A percentile compares a stretch with the other conserved stretches of the same genome.
Evolutionary conservation across 495 filamentous ascomycete species (phyloP).

Genomic region (Astrothelium subdiscretum): DNA sequence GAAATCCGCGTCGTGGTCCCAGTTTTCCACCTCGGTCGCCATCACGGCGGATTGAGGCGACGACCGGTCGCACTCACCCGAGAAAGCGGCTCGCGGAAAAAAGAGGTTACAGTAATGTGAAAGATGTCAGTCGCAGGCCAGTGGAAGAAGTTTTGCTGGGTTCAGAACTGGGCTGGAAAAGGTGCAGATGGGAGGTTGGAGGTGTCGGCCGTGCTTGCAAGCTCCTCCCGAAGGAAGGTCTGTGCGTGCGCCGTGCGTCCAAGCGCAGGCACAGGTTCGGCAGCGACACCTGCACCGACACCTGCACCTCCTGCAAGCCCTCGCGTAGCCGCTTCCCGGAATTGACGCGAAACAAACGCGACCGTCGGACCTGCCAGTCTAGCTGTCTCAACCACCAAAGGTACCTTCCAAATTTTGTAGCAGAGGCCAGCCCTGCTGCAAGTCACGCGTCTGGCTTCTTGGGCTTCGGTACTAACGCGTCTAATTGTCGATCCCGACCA

Average conservation of each 20-base stretch:
- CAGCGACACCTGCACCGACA: background rate
- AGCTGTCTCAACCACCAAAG: no score
- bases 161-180: background rate
- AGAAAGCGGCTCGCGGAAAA: background rate
- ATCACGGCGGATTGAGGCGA: background rate
- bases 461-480: background rate
- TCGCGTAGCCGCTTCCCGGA: background rate
- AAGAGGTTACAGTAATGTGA: background rate
- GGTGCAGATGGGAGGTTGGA: background rate
- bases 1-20: slow-evolving; percentile 79
- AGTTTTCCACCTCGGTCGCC: slow-evolving; percentile 48
- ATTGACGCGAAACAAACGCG: background rate
- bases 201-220: background rate
- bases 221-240: background rate
- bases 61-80: background rate
- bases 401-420: no score
- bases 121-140: background rate
- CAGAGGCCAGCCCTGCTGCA: background rate
- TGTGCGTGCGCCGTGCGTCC: background rate
- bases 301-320: background rate
- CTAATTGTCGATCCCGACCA: background rate
- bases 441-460: background rate
- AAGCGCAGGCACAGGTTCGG: slow-evolving; percentile 1
- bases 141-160: background rate
- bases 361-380: no score